phyloP scores from a whole-genome alignment of 73 alveolate species.

The Effrenium voratum region DNA sequence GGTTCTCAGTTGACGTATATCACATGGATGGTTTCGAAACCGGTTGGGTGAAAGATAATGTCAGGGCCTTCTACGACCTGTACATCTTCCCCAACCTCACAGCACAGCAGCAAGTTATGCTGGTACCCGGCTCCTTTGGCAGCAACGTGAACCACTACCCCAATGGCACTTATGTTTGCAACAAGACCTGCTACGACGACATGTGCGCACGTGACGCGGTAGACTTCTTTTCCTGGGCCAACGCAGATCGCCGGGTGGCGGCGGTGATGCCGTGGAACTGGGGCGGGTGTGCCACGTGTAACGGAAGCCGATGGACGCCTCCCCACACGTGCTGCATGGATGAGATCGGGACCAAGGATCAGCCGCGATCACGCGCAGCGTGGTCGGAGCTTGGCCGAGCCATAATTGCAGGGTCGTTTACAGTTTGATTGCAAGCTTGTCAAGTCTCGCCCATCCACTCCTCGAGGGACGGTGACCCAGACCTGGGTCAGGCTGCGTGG shows the following conservation, averaged over 20 bases:
- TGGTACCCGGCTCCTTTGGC: neutral
- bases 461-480: neutral
- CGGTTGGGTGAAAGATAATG: neutral
- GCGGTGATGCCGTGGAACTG: neutral
- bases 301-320: conserved; percentile 1
- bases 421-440: neutral
- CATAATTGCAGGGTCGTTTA: neutral
- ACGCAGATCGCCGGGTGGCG: neutral
- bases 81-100: neutral
- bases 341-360: neutral
- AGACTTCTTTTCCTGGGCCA: neutral
- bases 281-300: neutral
- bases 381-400: neutral
- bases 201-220: conserved; percentile 8
- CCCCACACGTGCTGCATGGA: conserved; percentile 16
- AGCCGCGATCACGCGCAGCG: neutral
- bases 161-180: neutral
- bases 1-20: neutral
- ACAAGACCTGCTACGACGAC: conserved; percentile 3
- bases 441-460: neutral
- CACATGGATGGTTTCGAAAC: neutral
- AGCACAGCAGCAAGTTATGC: neutral
- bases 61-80: neutral
- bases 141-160: neutral
- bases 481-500: neutral